Evolutionary conservation across 139 green algal genomes (phyloP), one percentile per base, ranked within the genome.

Genomic region (Volvox africanus): DNA sequence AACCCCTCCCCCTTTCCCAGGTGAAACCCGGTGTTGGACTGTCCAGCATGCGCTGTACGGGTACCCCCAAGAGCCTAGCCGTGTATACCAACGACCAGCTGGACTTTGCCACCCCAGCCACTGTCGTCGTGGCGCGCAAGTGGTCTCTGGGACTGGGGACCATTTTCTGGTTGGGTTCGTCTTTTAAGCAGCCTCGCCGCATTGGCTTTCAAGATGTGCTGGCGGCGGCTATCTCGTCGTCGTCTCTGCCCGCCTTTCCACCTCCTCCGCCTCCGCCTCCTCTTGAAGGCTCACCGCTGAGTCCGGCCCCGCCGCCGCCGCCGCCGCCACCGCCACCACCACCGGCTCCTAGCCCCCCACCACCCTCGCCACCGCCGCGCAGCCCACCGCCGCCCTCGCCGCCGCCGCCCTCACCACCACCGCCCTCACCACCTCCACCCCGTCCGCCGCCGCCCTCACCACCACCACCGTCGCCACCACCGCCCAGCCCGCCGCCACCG

Each of bases 131-230:
- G 9, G 85, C 85, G 28, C 69, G 69, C 0, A 1, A 37, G 17
- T 89, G 85, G 85, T 21, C 3, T 6, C 26, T 89, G n/a, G 85
- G 85, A 5, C 17, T 21, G 24, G 85, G 85, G 0, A 24, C 20
- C 62, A 37, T 89, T 28, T 73, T 30, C 37, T 89, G 85, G 85
- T 20, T 89, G 32, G 85, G 85, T 18, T 61, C n/a, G 2, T 82
- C 85, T 28, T 89, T 82, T 37, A 1, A 77, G 0, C 71, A 80
- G 35, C 67, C 85, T 19, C 68, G 50, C 14, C n/a, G 61, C 1
- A 73, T 28, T 13, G 62, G 21, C 35, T 89, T 82, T 50, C 28
- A 71, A 37, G n/a, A 73, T 26, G 18, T 89, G 36, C 69, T 89
- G 5, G 30, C 28, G 5, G 44, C 18, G 12, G 85, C 69, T 1